A percentile compares a stretch with the other conserved stretches of the same genome.
Conservation (phyloP, 805 yeast genomes). For the Yamadazyma tumulicola region DNA sequence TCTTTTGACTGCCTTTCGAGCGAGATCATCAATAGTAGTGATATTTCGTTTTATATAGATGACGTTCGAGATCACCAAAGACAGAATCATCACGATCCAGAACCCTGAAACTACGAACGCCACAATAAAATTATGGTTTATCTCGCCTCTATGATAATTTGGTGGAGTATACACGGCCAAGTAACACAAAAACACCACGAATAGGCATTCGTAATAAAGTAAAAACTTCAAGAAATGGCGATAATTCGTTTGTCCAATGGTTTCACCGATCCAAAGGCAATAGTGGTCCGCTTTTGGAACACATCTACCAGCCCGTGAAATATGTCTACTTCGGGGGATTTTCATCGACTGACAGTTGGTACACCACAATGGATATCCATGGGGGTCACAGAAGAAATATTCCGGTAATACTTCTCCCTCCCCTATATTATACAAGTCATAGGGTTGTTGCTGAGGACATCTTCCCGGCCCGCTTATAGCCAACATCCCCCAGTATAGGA, state of each 20-base stretch:
- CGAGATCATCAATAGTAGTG: conserved; percentile 60
- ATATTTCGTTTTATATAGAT: conserved; percentile 45
- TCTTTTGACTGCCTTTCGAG: conserved; percentile 30
- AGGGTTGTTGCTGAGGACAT: conserved; percentile 34
- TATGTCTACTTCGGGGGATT: conserved; percentile 68
- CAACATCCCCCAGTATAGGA: conserved; percentile 44
- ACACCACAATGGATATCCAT: conserved; percentile 80
- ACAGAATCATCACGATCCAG: conserved; percentile 43
- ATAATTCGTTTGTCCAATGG: conserved; percentile 68
- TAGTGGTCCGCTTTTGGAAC: conserved; percentile 80
- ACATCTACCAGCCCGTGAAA: conserved; percentile 51
- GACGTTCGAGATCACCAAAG: conserved; percentile 42
- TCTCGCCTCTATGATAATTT: conserved; percentile 11
- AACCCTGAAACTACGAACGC: conserved; percentile 43
- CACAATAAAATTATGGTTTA: conserved; percentile 49
- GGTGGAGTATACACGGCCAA: conserved; percentile 19
- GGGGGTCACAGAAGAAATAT: conserved; percentile 61
- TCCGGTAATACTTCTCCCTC: conserved; percentile 46
- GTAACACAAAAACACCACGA: conserved; percentile 28
- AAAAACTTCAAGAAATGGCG: conserved; percentile 54
- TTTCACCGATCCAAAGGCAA: conserved; percentile 73
- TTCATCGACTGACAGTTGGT: conserved; percentile 62
- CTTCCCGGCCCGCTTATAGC: conserved; percentile 57
- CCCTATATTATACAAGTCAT: conserved; percentile 21
- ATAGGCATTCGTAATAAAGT: conserved; percentile 30